Conservation (phyloP, 345 rosid species). For the Corymbia maculata region DNA sequence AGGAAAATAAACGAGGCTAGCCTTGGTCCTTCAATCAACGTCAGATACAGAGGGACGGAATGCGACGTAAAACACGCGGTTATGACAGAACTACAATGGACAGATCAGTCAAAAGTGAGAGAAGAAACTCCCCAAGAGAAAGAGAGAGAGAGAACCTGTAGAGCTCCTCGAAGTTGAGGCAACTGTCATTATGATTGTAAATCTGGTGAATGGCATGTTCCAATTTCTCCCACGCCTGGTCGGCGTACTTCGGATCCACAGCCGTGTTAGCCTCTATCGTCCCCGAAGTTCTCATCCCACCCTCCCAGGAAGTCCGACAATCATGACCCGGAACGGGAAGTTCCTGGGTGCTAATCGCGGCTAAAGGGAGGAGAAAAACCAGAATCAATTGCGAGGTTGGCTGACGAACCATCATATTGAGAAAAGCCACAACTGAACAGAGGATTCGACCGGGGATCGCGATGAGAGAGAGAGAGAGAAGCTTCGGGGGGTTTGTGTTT, state of each 20-base stretch:
- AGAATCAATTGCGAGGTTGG: background rate
- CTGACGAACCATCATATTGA: background rate
- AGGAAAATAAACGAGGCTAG: background rate
- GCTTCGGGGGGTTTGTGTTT: background rate
- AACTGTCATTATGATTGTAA: conserved; percentile 92
- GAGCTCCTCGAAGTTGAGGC: conserved; percentile 92
- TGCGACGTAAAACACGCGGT: background rate
- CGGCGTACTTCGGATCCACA: conserved; percentile 93
- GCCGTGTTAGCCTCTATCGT: conserved; percentile 41
- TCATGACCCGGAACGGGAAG: background rate
- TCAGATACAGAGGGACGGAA: background rate
- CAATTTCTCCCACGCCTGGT: conserved; percentile 88
- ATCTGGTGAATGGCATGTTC: conserved; percentile 96
- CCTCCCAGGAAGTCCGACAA: background rate
- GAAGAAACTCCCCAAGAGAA: background rate
- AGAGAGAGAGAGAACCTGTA: conserved; percentile 37
- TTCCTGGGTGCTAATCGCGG: background rate
- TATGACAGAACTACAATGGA: background rate
- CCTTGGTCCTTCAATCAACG: background rate
- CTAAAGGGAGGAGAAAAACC: background rate
- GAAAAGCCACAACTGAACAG: background rate
- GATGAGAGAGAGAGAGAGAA: background rate
- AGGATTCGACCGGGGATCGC: background rate
- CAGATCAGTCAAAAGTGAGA: background rate
- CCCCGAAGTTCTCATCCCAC: conserved; percentile 51